Evolutionary conservation across 2,329 filamentous ascomycete species (phyloP), one percentile per base, ranked within the genome.

Genomic region (Volutella citrinella): DNA sequence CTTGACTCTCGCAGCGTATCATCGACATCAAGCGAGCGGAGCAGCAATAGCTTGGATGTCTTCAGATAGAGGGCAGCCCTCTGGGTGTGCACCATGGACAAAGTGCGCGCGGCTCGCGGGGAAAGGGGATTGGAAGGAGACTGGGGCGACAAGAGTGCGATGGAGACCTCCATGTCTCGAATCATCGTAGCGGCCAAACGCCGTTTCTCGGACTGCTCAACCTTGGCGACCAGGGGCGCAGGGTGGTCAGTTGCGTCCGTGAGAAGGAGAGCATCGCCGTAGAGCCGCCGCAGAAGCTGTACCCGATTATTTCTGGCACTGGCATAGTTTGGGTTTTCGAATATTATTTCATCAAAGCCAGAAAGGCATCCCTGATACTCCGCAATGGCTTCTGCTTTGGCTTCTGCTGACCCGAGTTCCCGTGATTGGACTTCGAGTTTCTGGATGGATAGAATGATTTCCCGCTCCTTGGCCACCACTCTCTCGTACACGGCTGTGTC

Each of bases 291-390:
- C 19, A 74, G 49, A 8, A 82, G 71, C 57, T 90, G 86, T 4
- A 82, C 85, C 30, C 84, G 73, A 59, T 91, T 90, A 56, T 88
- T 84, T 38, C 78, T 74, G 6, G 80, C 82, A 43, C 82, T 86
- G 15, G 84, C 83, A 58, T 90, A 90, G 19, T 65, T 60, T 4
- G 84, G 82, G 33, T 78, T 56, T 16, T 73, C 60, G 4, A 64
- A 51, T 24, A 88, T 74, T 19, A 88, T 66, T 3, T 59, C 54
- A 19, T 71, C 68, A 6, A 90, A 64, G 6, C 65, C 59, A 9
- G 57, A 54, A 13, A 80, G 57, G 33, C 69, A 70, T 21, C 59
- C 42, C 17, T 59, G 63, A 48, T 80, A 82, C 23, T 64, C 64
- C 3, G 60, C 50, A 19, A 68, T 49, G 5, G 69, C 61, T 12